Percentiles rank a stretch among this genome's conserved stretches.
phyloP scores from a whole-genome alignment of 495 filamentous ascomycete species.

The Echria macrotheca region DNA sequence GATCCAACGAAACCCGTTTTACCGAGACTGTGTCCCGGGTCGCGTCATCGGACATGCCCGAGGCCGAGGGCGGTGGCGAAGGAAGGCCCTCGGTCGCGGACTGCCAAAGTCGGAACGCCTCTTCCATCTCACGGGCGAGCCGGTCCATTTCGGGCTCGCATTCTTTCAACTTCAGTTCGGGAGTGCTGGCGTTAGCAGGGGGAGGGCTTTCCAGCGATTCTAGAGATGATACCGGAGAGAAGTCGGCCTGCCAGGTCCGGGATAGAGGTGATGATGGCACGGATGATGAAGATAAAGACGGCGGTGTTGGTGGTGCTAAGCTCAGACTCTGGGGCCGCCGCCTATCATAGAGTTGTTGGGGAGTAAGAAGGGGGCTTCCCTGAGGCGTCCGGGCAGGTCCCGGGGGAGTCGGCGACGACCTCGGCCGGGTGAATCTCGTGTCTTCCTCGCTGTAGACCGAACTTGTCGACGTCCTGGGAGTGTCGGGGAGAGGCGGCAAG shows the following conservation, averaged over 20 bases:
- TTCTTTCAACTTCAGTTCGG: not conserved
- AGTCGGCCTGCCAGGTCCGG: not conserved
- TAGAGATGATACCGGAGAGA: no score
- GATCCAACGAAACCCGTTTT: conserved; percentile 10
- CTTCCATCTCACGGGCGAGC: conserved; percentile 42
- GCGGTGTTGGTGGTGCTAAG: no score
- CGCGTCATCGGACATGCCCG: not conserved
- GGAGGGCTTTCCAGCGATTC: not conserved
- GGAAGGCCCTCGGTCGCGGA: no score
- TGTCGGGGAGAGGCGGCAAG: conserved; percentile 40
- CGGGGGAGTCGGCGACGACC: conserved; percentile 21
- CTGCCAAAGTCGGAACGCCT: conserved; percentile 35
- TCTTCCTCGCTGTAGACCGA: conserved; percentile 43
- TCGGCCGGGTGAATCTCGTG: conserved; percentile 16
- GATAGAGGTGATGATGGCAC: conserved; percentile 10
- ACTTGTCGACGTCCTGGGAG: conserved; percentile 41
- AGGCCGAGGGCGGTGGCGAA: no score
- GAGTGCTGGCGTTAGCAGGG: not conserved
- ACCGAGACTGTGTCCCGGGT: not conserved
- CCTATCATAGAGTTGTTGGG: conserved; percentile 18
- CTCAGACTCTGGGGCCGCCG: conserved; percentile 14
- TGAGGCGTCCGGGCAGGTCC: conserved; percentile 17
- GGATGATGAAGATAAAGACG: conserved; percentile 9
- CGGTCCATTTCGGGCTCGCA: conserved; percentile 32
- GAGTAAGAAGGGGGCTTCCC: conserved; percentile 24